These are phyloP conservation scores for Trichoderma afroharzianum DNA, from an alignment of 2,329 filamentous ascomycete genomes.

Conservation along the genomic window DNA sequence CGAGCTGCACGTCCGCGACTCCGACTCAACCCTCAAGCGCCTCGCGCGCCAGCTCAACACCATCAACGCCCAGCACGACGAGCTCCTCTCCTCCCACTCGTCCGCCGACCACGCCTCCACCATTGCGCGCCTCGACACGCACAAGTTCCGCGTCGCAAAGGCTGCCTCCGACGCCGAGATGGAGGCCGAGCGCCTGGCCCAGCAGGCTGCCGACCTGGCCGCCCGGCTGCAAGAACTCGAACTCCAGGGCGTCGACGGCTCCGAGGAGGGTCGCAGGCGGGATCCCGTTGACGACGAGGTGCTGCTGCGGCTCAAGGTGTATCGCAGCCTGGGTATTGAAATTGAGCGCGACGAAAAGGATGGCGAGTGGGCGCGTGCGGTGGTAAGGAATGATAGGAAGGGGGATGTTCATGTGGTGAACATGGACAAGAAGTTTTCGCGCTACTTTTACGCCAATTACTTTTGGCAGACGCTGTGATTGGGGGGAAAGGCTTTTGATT, in stretches of 20 bases:
- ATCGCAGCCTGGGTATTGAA: slow-evolving; percentile 85
- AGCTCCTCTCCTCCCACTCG: slow-evolving; percentile 72
- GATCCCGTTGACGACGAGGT: slow-evolving; percentile 61
- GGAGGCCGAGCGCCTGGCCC: slow-evolving; percentile 86
- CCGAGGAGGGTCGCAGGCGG: slow-evolving; percentile 25
- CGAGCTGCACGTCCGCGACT: slow-evolving; percentile 69
- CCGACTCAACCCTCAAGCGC: slow-evolving; percentile 63
- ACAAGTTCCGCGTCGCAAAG: slow-evolving; percentile 95
- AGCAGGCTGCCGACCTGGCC: slow-evolving; percentile 71
- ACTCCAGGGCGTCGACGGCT: slow-evolving; percentile 78
- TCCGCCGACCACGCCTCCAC: slow-evolving; percentile 75
- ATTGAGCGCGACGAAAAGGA: slow-evolving; percentile 69
- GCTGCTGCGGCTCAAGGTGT: slow-evolving; percentile 79
- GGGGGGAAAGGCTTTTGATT: background rate
- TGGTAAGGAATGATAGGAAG: slow-evolving; percentile 79
- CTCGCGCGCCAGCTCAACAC: slow-evolving; percentile 74
- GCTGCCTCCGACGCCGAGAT: slow-evolving; percentile 84
- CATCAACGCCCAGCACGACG: slow-evolving; percentile 70
- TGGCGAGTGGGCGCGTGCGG: slow-evolving; percentile 80
- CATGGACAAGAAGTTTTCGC: slow-evolving; percentile 86
- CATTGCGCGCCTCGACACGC: slow-evolving; percentile 83
- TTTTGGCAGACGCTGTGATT: slow-evolving; percentile 84
- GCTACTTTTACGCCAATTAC: slow-evolving; percentile 91
- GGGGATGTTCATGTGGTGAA: slow-evolving; percentile 94
- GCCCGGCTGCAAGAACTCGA: slow-evolving; percentile 78